Evolutionary conservation across 2,329 filamentous ascomycete genomes (phyloP).

Genomic region (Fusarium camptoceras): DNA sequence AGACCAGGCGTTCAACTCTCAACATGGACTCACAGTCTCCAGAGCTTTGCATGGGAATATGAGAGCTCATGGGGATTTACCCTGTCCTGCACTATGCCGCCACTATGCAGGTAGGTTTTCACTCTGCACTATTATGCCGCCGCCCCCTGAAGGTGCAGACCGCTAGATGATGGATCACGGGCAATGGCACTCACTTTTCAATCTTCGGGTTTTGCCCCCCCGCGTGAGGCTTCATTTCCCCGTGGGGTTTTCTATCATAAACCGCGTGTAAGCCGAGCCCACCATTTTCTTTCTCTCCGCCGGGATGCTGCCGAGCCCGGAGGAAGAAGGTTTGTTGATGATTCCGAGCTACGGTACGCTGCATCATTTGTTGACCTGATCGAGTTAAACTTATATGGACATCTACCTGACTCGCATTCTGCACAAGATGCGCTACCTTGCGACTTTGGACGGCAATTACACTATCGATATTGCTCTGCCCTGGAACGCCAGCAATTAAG

Average conservation of each 20-base stretch:
- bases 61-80: conserved; percentile 31
- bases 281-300: conserved; percentile 26
- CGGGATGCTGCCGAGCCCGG: conserved; percentile 23
- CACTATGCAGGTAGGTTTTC: conserved; percentile 8
- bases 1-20: conserved; percentile 5
- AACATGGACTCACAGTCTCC: conserved; percentile 19
- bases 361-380: neutral
- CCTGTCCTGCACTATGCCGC: conserved; percentile 5
- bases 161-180: conserved; percentile 17
- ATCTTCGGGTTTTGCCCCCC: conserved; percentile 26
- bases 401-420: conserved; percentile 18
- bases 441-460: neutral
- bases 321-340: conserved; percentile 10
- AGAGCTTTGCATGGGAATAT: conserved; percentile 26
- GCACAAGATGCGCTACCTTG: neutral
- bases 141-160: conserved; percentile 29
- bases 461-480: neutral
- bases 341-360: conserved; percentile 10
- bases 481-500: neutral
- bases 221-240: conserved; percentile 38
- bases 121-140: conserved; percentile 2
- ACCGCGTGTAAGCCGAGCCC: conserved; percentile 36
- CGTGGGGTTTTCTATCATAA: conserved; percentile 25
- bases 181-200: conserved; percentile 12
- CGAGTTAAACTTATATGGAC: conserved; percentile 8